Percentiles rank a stretch among this genome's conserved stretches.
Conservation (phyloP, 345 rosid genomes). For the Citrus glauca region DNA sequence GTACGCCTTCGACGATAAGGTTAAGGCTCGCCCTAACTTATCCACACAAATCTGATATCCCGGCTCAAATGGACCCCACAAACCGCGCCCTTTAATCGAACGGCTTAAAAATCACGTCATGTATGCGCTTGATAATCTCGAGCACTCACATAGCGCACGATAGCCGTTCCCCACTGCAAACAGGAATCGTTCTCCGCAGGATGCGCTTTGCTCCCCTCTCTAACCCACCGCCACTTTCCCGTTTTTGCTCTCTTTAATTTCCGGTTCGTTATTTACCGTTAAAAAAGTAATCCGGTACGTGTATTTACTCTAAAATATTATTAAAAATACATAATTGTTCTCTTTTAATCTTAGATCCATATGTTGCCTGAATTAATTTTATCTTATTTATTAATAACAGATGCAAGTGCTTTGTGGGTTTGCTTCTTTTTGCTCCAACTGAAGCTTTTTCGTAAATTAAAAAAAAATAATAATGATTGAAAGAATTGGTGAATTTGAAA, state of each 20-base stretch:
- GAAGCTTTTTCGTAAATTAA: neutral
- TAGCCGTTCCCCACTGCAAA: slow-evolving; percentile 23
- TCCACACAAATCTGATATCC: neutral
- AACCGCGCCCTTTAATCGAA: slow-evolving; percentile 11
- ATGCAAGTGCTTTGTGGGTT: slow-evolving; percentile 2
- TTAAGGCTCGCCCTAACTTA: neutral
- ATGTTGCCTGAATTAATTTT: neutral
- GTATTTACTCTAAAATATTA: neutral
- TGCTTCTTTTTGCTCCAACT: slow-evolving; percentile 1
- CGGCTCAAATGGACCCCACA: neutral
- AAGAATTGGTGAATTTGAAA: neutral
- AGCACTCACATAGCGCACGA: slow-evolving; percentile 17
- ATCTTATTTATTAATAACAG: neutral
- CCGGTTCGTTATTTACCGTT: slow-evolving; percentile 30
- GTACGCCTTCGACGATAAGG: neutral
- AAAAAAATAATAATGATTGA: neutral
- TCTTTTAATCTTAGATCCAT: neutral
- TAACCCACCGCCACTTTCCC: slow-evolving; percentile 28
- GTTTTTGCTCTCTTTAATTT: neutral
- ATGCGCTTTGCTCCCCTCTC: slow-evolving; percentile 35
- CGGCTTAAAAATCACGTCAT: neutral
- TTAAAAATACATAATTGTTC: neutral
- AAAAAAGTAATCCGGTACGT: neutral
- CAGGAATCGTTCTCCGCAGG: slow-evolving; percentile 20
- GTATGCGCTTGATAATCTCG: slow-evolving; percentile 16